A percentile compares a stretch with the other conserved stretches of the same genome.
phyloP scores from a whole-genome alignment of 2,329 filamentous ascomycete species.

The Didymella keratinophila region DNA sequence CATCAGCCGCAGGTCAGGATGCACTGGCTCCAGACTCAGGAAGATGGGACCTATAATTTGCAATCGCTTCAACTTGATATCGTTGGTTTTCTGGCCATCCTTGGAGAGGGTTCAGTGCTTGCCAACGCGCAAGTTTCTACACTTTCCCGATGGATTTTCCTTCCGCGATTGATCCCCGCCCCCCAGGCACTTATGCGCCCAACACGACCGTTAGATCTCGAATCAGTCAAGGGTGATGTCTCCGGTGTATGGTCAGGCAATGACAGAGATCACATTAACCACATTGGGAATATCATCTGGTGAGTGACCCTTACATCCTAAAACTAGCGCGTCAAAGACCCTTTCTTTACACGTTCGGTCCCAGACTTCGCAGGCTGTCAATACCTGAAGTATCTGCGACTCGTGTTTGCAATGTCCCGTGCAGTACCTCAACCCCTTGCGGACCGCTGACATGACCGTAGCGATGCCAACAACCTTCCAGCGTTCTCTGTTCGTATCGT shows the following conservation, averaged over 20 bases:
- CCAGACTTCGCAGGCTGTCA: too few species aligned
- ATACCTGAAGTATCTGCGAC: too few species aligned
- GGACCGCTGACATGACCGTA: constrained; percentile 14
- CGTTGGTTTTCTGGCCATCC: constrained; percentile 63
- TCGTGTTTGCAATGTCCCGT: too few species aligned
- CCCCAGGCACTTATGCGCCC: constrained; percentile 60
- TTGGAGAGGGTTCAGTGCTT: constrained; percentile 60
- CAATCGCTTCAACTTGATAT: constrained; percentile 60
- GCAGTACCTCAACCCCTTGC: too few species aligned
- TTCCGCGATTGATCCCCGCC: constrained; percentile 60
- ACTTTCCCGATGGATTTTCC: constrained; percentile 58
- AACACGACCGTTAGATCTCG: constrained; percentile 53
- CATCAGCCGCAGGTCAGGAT: constrained; percentile 25
- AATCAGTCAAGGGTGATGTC: constrained; percentile 52
- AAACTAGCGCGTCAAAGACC: too few species aligned
- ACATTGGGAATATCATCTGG: constrained; percentile 59
- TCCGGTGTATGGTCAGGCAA: constrained; percentile 59
- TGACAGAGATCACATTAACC: constrained; percentile 55
- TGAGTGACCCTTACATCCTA: constrained; percentile 23
- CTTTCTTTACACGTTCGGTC: background rate
- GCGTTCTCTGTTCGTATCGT: constrained; percentile 54
- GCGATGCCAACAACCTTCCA: constrained; percentile 48
- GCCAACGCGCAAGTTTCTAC: constrained; percentile 61
- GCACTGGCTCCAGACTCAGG: constrained; percentile 48
- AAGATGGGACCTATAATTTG: constrained; percentile 22